Conservation (phyloP, 441 rosid genomes). For the Macaranga tanarius region DNA sequence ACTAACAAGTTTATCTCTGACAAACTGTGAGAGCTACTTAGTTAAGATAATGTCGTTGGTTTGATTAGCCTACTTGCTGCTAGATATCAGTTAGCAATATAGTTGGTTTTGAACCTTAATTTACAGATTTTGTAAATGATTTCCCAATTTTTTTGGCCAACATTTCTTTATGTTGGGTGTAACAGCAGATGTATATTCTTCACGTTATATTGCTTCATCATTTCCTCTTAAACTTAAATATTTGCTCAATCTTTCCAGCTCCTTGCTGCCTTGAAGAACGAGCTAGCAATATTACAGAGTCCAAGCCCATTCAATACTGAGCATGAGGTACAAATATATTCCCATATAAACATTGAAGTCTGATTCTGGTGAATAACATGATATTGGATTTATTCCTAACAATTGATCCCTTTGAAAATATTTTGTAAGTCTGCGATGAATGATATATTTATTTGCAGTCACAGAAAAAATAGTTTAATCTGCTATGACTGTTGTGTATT, state of each 20-base stretch:
- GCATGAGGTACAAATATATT: slow-evolving; percentile 53
- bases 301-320: slow-evolving; percentile 79
- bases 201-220: not conserved
- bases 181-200: slow-evolving; percentile 1
- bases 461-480: no score
- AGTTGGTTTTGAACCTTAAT: not conserved
- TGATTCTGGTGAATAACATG: not conserved
- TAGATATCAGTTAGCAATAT: not conserved
- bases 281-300: slow-evolving; percentile 51
- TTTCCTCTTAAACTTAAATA: not conserved
- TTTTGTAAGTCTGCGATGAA: not conserved
- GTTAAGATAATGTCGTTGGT: not conserved
- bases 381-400: no score
- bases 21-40: not conserved
- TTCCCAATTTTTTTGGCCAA: not conserved
- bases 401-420: not conserved
- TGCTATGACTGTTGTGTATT: not conserved
- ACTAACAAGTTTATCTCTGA: not conserved
- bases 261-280: slow-evolving; percentile 88
- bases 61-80: not conserved
- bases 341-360: not conserved
- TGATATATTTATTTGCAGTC: not conserved
- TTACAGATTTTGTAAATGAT: not conserved
- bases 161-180: slow-evolving; percentile 37
- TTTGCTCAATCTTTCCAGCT: slow-evolving; percentile 47